Base-by-base conservation (phyloP, 805 yeast species). In the Lipomyces orientalis region DNA sequence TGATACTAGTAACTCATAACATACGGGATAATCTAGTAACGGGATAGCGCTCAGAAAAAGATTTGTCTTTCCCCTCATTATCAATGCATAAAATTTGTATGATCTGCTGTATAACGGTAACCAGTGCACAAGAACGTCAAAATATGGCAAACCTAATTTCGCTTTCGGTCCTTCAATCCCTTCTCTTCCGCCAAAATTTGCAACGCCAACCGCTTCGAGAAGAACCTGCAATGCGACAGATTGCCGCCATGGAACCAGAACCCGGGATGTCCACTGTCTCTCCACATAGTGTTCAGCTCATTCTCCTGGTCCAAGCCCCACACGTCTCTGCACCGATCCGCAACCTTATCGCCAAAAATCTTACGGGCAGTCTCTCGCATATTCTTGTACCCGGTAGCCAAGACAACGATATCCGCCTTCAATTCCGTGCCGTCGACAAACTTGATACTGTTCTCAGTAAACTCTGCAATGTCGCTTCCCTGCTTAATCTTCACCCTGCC, bases 241-340 rank as follows among this genome's bases (percentile, higher is more conserved):
- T 81, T 80, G 59, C 84, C 84, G 63, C 82, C 83, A 79, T 79
- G 79, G 68, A 75, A 81, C 79, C 81, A 82, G 71, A 80, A 80
- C 70, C 79, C 79, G 31, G 78, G 78, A 67, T 79, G 82, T 2
- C 83, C 83, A 25, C 81, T 75, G 46, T 76, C 72, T 73, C 82
- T 76, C 79, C 79, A 81, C 67, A 80, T 77, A 12, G 79, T 73
- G 49, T 77, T 75, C 60, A 80, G 70, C 65, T 81, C 83, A 61
- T 83, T 83, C 71, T 81, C 83, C 4, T 79, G 75, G 70, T 81
- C 81, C 37, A 80, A 71, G 10, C 81, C 80, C 84, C 84, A 81
- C 16, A 81, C 79, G 6, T 58, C 65, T n/a, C 79, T 76, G 67
- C 80, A 72, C 60, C 75, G 74, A 46, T 76, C 75, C 19, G 82